Percentiles rank a stretch among this genome's conserved stretches.
phyloP scores from a whole-genome alignment of 306 rosid genomes.

The Glycine tomentella region DNA sequence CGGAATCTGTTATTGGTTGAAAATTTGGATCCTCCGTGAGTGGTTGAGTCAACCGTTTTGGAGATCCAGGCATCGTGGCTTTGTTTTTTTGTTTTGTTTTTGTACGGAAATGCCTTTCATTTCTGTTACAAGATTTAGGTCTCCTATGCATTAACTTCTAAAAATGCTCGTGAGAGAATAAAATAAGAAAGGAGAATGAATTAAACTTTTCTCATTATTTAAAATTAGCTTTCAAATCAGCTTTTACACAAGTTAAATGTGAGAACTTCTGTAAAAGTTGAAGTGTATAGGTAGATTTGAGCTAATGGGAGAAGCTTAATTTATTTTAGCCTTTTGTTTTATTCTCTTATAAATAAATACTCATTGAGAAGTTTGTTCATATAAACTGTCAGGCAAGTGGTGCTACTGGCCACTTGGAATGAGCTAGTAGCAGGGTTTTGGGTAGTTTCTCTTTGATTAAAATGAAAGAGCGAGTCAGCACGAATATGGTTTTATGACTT shows the following conservation, averaged over 20 bases:
- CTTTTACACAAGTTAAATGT: not conserved
- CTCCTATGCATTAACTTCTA: not conserved
- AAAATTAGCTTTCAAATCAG: not conserved
- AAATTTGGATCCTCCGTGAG: constrained; percentile 12
- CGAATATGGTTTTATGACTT: not conserved
- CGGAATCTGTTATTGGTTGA: not conserved
- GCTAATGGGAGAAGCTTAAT: not conserved
- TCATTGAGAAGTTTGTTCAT: not conserved
- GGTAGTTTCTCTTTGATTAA: not conserved
- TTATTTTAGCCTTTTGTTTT: not conserved
- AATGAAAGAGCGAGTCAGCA: not conserved
- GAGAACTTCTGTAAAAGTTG: not conserved
- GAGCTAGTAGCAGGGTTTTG: not conserved
- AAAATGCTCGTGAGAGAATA: not conserved
- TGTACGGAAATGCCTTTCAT: constrained; percentile 8
- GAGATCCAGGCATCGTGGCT: constrained; percentile 22
- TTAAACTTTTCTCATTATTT: not conserved
- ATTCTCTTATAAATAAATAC: not conserved
- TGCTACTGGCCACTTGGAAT: not conserved
- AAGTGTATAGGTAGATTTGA: not conserved
- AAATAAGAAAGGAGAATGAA: not conserved
- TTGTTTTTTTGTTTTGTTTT: not conserved
- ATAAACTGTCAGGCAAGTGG: not conserved
- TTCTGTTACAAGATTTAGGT: not conserved
- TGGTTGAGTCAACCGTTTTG: not conserved